Percentiles rank a stretch among this genome's conserved stretches.
Evolutionary conservation across 2,329 filamentous ascomycete genomes (phyloP).

Genomic region (Alternaria longipes): DNA sequence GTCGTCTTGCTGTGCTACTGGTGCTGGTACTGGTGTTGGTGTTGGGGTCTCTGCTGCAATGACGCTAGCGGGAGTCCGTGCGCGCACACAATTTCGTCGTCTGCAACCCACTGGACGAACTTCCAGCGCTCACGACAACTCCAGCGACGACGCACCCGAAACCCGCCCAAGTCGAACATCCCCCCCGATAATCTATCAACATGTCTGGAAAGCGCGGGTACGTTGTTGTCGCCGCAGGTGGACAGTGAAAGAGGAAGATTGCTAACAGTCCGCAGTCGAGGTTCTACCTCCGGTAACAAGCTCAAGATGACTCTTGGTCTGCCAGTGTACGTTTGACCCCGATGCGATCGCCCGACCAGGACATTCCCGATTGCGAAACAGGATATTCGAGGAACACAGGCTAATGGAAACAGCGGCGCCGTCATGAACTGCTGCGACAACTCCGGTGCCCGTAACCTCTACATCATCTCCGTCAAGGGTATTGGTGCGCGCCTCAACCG

Average conservation of each 20-base stretch:
- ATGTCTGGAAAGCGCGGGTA: slow-evolving; percentile 31
- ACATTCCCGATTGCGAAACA: slow-evolving; percentile 9
- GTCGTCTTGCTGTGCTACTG: too few relatives aligned
- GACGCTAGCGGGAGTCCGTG: slow-evolving; percentile 3
- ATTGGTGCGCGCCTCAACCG: slow-evolving; percentile 97
- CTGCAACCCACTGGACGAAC: slow-evolving; percentile 15
- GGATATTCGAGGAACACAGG: slow-evolving; percentile 26
- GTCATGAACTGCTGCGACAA: slow-evolving; percentile 99
- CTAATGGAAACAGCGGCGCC: slow-evolving; percentile 75
- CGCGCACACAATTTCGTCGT: slow-evolving; percentile 7
- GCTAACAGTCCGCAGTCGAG: slow-evolving; percentile 61
- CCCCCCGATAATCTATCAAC: slow-evolving; percentile 23
- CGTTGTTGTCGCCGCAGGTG: neutral
- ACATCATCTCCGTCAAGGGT: slow-evolving; percentile 99
- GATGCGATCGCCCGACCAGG: slow-evolving; percentile 25
- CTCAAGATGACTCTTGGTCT: slow-evolving; percentile 99
- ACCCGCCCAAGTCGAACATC: slow-evolving; percentile 22
- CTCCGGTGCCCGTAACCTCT: slow-evolving; percentile 97
- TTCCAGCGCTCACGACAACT: slow-evolving; percentile 20
- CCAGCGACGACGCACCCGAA: slow-evolving; percentile 27
- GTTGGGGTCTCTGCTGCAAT: neutral
- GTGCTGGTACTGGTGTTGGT: neutral
- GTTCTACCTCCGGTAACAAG: slow-evolving; percentile 99
- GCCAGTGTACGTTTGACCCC: slow-evolving; percentile 81
- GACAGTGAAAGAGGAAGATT: neutral